Conservation (phyloP, 176 grass and related monocot genomes). For the Eremochloa ophiuroides region DNA sequence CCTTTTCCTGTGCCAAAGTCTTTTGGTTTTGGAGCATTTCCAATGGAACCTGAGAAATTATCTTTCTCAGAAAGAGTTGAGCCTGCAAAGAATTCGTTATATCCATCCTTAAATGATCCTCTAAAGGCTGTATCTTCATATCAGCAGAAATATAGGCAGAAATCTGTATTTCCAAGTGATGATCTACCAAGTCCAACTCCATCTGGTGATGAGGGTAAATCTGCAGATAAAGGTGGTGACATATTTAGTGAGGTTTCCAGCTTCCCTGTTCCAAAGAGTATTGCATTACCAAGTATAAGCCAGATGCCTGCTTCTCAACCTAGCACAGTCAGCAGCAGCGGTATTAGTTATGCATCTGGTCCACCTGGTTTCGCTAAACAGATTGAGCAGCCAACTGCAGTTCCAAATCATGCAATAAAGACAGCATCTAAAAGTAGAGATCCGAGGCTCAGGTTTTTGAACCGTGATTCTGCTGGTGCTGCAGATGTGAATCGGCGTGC, state of each 20-base stretch:
- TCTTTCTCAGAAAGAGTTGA: slow-evolving; percentile 31
- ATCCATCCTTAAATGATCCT: slow-evolving; percentile 68
- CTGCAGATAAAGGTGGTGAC: slow-evolving; percentile 50
- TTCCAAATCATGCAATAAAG: slow-evolving; percentile 40
- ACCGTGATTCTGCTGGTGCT: slow-evolving; percentile 41
- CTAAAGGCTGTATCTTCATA: slow-evolving; percentile 87
- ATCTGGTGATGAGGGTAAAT: slow-evolving; percentile 59
- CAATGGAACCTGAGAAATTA: slow-evolving; percentile 30
- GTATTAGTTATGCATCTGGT: slow-evolving; percentile 19
- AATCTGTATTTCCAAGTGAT: slow-evolving; percentile 50
- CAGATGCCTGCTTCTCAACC: slow-evolving; percentile 39
- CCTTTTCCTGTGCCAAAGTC: slow-evolving; percentile 63
- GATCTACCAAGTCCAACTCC: slow-evolving; percentile 94
- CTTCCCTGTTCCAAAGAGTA: slow-evolving; percentile 39
- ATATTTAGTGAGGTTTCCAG: slow-evolving; percentile 62
- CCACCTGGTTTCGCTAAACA: slow-evolving; percentile 42
- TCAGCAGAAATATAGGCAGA: slow-evolving; percentile 73
- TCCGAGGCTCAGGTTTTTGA: slow-evolving; percentile 78
- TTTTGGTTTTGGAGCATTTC: slow-evolving; percentile 47
- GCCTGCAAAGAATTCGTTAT: slow-evolving; percentile 14
- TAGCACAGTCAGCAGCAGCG: slow-evolving; percentile 15
- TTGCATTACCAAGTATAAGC: slow-evolving; percentile 8
- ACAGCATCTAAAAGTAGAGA: slow-evolving; percentile 64
- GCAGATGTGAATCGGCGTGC: slow-evolving; percentile 22
- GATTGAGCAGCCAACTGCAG: slow-evolving; percentile 27